phyloP scores from a whole-genome alignment of 2,329 filamentous ascomycete species.

The Lachnellula cervina region DNA sequence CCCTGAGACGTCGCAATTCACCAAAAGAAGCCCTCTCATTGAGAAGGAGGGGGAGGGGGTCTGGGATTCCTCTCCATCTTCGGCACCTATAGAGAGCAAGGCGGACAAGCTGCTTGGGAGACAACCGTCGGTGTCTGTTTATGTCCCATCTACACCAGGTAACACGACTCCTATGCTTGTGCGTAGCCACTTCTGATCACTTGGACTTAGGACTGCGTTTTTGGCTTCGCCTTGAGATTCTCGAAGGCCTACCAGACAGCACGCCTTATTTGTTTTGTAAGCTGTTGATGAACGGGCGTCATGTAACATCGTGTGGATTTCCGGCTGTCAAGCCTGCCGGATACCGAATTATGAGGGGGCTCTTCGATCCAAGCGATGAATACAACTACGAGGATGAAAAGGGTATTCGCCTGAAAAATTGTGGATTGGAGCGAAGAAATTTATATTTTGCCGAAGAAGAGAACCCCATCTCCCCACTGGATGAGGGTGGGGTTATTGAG shows the following conservation, averaged over 20 bases:
- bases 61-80: slow-evolving; percentile 4
- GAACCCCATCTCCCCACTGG: slow-evolving; percentile 33
- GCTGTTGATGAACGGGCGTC: slow-evolving; percentile 49
- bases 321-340: slow-evolving; percentile 35
- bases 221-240: slow-evolving; percentile 45
- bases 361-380: slow-evolving; percentile 44
- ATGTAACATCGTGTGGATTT: slow-evolving; percentile 47
- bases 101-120: slow-evolving; percentile 30
- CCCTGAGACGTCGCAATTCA: slow-evolving; percentile 45
- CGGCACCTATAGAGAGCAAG: slow-evolving; percentile 20
- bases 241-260: slow-evolving; percentile 26
- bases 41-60: neutral
- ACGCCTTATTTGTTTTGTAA: slow-evolving; percentile 48
- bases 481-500: slow-evolving; percentile 53
- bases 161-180: neutral
- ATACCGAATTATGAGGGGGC: slow-evolving; percentile 41
- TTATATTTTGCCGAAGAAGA: slow-evolving; percentile 43
- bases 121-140: slow-evolving; percentile 46
- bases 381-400: slow-evolving; percentile 39
- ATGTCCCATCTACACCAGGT: slow-evolving; percentile 53
- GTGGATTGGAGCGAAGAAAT: slow-evolving; percentile 44
- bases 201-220: slow-evolving; percentile 44
- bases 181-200: slow-evolving; percentile 4
- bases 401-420: slow-evolving; percentile 30
- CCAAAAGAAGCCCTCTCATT: slow-evolving; percentile 5